Percentiles rank a stretch among this genome's conserved stretches.
phyloP scores from a whole-genome alignment of 2,329 filamentous ascomycete species.

The Thelonectria olida region DNA sequence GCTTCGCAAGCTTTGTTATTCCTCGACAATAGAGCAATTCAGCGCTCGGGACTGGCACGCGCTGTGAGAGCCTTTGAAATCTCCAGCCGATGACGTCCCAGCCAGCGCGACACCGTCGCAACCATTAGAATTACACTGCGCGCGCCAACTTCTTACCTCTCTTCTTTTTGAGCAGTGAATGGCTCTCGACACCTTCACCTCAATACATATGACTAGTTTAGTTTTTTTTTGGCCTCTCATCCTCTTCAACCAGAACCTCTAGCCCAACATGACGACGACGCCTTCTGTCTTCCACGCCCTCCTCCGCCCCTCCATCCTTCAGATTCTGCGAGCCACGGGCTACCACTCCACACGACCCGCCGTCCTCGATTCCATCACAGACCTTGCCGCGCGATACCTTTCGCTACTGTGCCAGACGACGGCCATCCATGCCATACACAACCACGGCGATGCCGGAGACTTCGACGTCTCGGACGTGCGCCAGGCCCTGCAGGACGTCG shows the following conservation, averaged over 20 bases:
- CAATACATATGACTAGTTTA: too few relatives aligned
- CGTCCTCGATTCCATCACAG: constrained; percentile 87
- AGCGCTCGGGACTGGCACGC: constrained; percentile 41
- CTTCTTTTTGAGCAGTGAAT: too few relatives aligned
- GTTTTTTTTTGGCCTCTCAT: too few relatives aligned
- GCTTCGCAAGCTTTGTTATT: background rate
- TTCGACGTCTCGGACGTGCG: constrained; percentile 77
- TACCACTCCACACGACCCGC: constrained; percentile 85
- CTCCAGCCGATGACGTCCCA: constrained; percentile 44
- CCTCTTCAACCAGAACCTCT: background rate
- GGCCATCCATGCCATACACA: constrained; percentile 74
- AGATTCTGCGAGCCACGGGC: constrained; percentile 90
- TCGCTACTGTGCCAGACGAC: constrained; percentile 77
- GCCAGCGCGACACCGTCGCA: constrained; percentile 39
- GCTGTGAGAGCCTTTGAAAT: constrained; percentile 35
- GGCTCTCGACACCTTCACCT: background rate
- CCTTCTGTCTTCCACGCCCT: constrained; percentile 74
- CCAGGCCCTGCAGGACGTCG: constrained; percentile 84
- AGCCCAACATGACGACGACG: constrained; percentile 55
- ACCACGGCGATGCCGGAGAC: constrained; percentile 64
- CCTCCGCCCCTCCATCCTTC: constrained; percentile 85
- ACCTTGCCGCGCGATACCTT: constrained; percentile 85
- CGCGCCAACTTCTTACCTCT: constrained; percentile 5
- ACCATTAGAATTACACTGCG: constrained; percentile 26
- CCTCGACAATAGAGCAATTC: background rate